A percentile compares a stretch with the other conserved stretches of the same genome.
Conservation (phyloP, 2,329 filamentous ascomycete species). For the Xylariaceae sp. region DNA sequence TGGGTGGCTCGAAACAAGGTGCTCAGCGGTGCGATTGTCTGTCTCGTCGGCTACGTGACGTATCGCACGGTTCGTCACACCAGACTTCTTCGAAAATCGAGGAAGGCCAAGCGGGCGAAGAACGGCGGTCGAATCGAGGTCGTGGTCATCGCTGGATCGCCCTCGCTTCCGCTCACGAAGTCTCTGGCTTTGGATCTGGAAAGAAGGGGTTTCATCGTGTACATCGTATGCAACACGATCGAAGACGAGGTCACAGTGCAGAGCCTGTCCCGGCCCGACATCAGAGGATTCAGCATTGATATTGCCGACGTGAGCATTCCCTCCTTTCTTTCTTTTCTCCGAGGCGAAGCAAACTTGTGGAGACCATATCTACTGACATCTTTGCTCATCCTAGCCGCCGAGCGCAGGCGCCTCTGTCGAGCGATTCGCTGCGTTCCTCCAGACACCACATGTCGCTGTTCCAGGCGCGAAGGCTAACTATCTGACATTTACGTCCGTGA, state of each 20-base stretch:
- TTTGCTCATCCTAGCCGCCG: conserved; percentile 49
- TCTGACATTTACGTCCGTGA: conserved; percentile 69
- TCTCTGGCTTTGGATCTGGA: conserved; percentile 83
- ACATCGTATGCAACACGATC: conserved; percentile 75
- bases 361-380: conserved; percentile 1
- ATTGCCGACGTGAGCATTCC: conserved; percentile 62
- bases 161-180: conserved; percentile 74
- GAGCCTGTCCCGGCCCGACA: conserved; percentile 70
- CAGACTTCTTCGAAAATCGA: conserved; percentile 58
- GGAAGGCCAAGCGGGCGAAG: conserved; percentile 70
- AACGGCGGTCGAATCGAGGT: conserved; percentile 88
- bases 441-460: conserved; percentile 69
- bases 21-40: conserved; percentile 63
- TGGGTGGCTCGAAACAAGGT: conserved; percentile 73
- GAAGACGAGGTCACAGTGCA: conserved; percentile 80
- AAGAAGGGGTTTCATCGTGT: conserved; percentile 87
- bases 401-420: conserved; percentile 64
- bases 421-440: conserved; percentile 65
- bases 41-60: conserved; percentile 62
- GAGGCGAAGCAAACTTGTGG: not conserved
- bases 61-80: conserved; percentile 48
- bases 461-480: conserved; percentile 70
- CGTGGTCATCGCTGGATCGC: conserved; percentile 80
- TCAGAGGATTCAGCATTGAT: conserved; percentile 76
- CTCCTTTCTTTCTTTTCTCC: not conserved